phyloP scores from a whole-genome alignment of 768 basidiomycete species.

The Suillus fuscotomentosus region DNA sequence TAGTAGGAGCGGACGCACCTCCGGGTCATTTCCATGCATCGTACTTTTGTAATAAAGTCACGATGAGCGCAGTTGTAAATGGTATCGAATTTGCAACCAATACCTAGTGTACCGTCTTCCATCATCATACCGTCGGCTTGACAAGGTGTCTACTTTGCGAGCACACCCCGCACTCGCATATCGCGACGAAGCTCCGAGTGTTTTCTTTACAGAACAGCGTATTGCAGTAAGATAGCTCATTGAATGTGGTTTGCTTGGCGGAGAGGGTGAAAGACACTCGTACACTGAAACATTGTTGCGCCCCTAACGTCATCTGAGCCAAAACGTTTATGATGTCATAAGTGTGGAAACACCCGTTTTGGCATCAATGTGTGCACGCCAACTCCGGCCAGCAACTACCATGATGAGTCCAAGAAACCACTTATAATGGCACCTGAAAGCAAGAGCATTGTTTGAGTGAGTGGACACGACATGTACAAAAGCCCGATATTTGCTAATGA shows the following conservation, averaged over 20 bases:
- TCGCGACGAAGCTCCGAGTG: background rate
- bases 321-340: too few relatives aligned
- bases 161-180: background rate
- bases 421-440: too few relatives aligned
- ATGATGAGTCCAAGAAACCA: too few relatives aligned
- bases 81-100: background rate
- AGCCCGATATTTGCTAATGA: too few relatives aligned
- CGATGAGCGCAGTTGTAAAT: background rate
- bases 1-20: constrained; percentile 31
- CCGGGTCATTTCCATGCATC: constrained; percentile 59
- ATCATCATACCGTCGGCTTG: background rate
- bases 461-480: background rate
- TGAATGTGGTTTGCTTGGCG: background rate
- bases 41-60: constrained; percentile 33
- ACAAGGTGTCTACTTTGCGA: too few relatives aligned
- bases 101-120: constrained; percentile 2
- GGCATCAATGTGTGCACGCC: too few relatives aligned
- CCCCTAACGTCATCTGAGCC: too few relatives aligned
- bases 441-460: too few relatives aligned
- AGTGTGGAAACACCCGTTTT: too few relatives aligned
- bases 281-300: too few relatives aligned
- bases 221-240: background rate
- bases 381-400: too few relatives aligned
- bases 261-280: too few relatives aligned
- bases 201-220: background rate